Evolutionary conservation across 345 rosid genomes (phyloP), one percentile per base, ranked within the genome.

Genomic region (thale cress (Arabidopsis thaliana)): DNA sequence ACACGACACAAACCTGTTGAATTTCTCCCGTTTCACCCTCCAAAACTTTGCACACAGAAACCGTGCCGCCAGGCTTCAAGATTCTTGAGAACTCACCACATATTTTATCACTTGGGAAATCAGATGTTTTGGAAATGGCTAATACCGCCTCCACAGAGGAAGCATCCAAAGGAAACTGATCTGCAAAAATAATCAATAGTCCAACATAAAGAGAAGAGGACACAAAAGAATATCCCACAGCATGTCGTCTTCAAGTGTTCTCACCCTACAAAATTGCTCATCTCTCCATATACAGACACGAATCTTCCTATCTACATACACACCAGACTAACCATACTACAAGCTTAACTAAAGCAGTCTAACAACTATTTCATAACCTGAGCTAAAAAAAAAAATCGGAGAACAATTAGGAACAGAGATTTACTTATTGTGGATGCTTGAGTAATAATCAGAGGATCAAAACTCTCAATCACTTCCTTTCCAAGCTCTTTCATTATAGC

Each of bases 31-130:
- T 45, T 23, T 62, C 74, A 56, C 81, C 76, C 48, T 73, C 82
- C 68, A 69, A 74, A 66, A 23, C 72, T 76, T 65, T 73, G 78
- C 72, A 78, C 56, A 92, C 77, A 48, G 87, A 66, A 70, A 89
- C 51, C 46, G 68, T 73, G 58, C 97, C 94, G 63, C 91, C 90
- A 55, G 97, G 99, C 83, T 84, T 88, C 74, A 90, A 59, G 50
- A 85, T 81, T 79, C 96, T 85, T 42, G 83, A 82, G 36, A 90
- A 70, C 70, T 92, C 99, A 44, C 68, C 77, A 68, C 73, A 65
- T 55, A 88, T 59, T 44, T 61, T 67, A 52, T 84, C 86, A 76
- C 65, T 67, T 16, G 89, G 96, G 83, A 88, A 88, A 73, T 82
- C 91, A 57, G 63, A 56, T 52, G 90, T 79, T n/a, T 33, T 79